Conservation (phyloP, 495 filamentous ascomycete genomes). For the Penicillium parvum region DNA sequence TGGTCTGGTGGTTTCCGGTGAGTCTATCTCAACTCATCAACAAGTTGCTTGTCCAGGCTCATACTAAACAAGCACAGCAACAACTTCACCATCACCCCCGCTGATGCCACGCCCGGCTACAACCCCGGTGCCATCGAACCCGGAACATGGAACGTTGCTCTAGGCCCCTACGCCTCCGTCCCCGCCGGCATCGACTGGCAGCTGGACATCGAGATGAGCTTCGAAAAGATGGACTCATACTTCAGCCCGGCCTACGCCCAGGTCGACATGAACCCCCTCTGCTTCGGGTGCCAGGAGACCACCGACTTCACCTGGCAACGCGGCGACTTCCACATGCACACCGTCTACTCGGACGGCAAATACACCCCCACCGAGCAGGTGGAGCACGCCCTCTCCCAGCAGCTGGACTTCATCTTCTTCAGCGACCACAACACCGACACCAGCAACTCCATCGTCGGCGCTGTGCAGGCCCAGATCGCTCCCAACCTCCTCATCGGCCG, state of each 20-base stretch:
- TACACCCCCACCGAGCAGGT: too few species aligned
- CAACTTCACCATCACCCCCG: constrained; percentile 5
- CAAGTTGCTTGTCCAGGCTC: too few species aligned
- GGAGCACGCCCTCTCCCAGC: neutral
- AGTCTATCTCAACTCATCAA: too few species aligned
- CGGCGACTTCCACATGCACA: constrained; percentile 5
- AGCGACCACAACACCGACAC: constrained; percentile 5
- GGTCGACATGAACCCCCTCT: neutral
- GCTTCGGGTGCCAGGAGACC: neutral
- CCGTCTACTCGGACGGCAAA: constrained; percentile 2
- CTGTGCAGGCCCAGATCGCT: neutral
- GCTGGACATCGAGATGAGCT: neutral
- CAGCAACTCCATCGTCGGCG: constrained; percentile 1
- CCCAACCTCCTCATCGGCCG: constrained; percentile 1
- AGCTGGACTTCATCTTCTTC: constrained; percentile 1
- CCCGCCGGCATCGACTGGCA: constrained; percentile 1
- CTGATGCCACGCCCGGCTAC: constrained; percentile 1
- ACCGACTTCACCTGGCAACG: too few species aligned
- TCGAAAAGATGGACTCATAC: neutral
- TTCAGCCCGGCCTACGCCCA: neutral
- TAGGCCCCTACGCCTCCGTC: neutral
- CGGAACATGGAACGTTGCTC: constrained; percentile 1
- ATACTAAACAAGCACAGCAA: too few species aligned
- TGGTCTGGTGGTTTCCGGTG: constrained; percentile 3
- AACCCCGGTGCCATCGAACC: constrained; percentile 3